Conservation (phyloP, 805 yeast species). For the Candida fluviatilis region DNA sequence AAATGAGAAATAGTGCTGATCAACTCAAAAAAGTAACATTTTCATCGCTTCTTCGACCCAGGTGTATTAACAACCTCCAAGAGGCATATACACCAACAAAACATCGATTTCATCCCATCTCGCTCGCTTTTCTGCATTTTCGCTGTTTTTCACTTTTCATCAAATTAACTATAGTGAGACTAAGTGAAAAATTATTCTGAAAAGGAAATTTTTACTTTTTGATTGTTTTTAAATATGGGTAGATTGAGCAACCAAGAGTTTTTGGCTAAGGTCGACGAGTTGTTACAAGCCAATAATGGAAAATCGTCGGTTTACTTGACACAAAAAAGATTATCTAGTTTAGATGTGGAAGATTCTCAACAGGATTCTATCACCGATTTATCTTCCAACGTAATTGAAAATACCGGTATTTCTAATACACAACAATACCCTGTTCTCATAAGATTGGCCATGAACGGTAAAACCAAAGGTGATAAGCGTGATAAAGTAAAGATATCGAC, state of each 20-base stretch:
- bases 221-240: too few relatives aligned
- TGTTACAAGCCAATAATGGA: constrained; percentile 27
- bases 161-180: not conserved
- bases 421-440: constrained; percentile 58
- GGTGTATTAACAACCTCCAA: too few relatives aligned
- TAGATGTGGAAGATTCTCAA: constrained; percentile 19
- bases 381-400: constrained; percentile 29
- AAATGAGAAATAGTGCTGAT: too few relatives aligned
- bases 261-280: constrained; percentile 19
- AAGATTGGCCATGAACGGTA: constrained; percentile 59
- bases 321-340: constrained; percentile 46
- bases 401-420: constrained; percentile 15
- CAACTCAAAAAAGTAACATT: too few relatives aligned
- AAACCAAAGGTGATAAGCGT: constrained; percentile 29
- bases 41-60: too few relatives aligned
- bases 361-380: constrained; percentile 20
- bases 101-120: too few relatives aligned
- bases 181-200: not conserved
- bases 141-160: too few relatives aligned
- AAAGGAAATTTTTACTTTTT: too few relatives aligned
- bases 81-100: too few relatives aligned
- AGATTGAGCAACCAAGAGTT: constrained; percentile 31
- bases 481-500: constrained; percentile 66
- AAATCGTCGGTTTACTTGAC: constrained; percentile 55
- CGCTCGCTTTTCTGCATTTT: too few relatives aligned